Percentiles rank a stretch among this genome's conserved stretches.
Evolutionary conservation across 2,329 filamentous ascomycete species (phyloP).

Genomic region (Phaeosphaeriaceae sp.): DNA sequence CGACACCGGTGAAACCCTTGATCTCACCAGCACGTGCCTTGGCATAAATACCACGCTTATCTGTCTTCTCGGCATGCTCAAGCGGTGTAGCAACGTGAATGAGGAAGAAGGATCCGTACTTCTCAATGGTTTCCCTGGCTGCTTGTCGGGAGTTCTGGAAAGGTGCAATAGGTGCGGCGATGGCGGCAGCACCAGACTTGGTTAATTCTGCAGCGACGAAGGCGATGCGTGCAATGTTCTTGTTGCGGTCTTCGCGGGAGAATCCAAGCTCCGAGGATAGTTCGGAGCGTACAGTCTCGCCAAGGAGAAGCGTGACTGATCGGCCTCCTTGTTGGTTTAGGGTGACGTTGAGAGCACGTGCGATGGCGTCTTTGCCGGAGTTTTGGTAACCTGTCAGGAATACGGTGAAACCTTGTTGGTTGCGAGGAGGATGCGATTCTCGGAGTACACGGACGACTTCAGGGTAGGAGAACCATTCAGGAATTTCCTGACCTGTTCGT

Average conservation of each 20-base stretch:
- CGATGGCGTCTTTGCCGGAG: slow-evolving; percentile 95
- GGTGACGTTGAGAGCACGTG: slow-evolving; percentile 92
- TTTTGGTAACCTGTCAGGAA: slow-evolving; percentile 98
- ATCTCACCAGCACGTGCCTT: slow-evolving; percentile 87
- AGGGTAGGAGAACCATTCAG: slow-evolving; percentile 99
- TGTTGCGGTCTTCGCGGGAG: slow-evolving; percentile 88
- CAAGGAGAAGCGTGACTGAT: slow-evolving; percentile 90
- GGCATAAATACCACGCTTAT: slow-evolving; percentile 88
- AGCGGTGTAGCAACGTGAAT: slow-evolving; percentile 93
- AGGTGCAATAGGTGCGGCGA: slow-evolving; percentile 94
- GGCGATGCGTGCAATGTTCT: slow-evolving; percentile 93
- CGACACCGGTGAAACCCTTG: slow-evolving; percentile 97
- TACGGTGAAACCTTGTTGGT: slow-evolving; percentile 94
- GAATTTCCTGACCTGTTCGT: slow-evolving; percentile 90
- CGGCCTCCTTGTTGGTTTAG: slow-evolving; percentile 98
- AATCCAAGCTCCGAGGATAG: slow-evolving; percentile 96
- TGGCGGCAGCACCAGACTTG: slow-evolving; percentile 89
- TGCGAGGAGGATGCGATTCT: slow-evolving; percentile 92
- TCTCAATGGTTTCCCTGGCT: slow-evolving; percentile 84
- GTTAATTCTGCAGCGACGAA: slow-evolving; percentile 97
- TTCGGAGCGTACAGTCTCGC: slow-evolving; percentile 92
- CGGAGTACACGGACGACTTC: slow-evolving; percentile 96
- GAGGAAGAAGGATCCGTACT: slow-evolving; percentile 90
- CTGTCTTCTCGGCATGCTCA: slow-evolving; percentile 92
- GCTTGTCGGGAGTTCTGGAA: slow-evolving; percentile 79